Conservation (phyloP, 1,284 basidiomycete genomes). For the Rhodotorula glutinis region DNA sequence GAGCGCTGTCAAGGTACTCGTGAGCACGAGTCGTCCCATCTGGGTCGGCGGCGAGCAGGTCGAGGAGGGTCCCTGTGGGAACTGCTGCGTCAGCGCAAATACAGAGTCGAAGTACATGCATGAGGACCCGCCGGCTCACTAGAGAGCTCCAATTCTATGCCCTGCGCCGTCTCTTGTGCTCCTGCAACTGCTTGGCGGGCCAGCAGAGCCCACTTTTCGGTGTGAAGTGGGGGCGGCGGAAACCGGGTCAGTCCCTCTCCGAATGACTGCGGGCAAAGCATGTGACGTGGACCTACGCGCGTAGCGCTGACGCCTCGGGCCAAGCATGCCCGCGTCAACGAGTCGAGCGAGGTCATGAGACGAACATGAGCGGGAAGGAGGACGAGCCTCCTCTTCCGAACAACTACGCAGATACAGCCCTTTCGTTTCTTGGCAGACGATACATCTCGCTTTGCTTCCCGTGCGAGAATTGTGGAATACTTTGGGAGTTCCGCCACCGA, state of each 20-base stretch:
- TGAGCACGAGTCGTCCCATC: neutral
- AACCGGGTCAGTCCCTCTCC: neutral
- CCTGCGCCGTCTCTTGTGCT: no score
- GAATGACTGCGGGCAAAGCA: neutral
- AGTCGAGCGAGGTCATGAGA: neutral
- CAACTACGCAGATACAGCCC: no score
- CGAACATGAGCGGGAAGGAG: neutral
- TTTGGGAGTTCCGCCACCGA: no score
- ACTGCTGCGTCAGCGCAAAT: no score
- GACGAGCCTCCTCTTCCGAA: no score
- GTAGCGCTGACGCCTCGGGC: neutral
- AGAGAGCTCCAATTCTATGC: no score
- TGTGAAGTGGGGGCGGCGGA: neutral
- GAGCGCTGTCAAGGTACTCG: neutral
- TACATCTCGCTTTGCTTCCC: no score
- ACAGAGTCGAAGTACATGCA: no score
- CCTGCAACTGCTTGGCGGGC: no score
- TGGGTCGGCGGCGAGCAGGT: neutral
- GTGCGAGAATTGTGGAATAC: no score
- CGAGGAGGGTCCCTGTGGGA: slow-evolving; percentile 6
- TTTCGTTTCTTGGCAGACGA: no score
- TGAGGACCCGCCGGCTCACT: no score
- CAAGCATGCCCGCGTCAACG: neutral
- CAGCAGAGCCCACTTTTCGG: slow-evolving; percentile 11
- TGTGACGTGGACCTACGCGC: neutral